Percentiles rank a stretch among this genome's conserved stretches.
These are phyloP conservation scores for Sarocladium oryzae DNA, from an alignment of 2,329 filamentous ascomycete species.

Conservation along the genomic window DNA sequence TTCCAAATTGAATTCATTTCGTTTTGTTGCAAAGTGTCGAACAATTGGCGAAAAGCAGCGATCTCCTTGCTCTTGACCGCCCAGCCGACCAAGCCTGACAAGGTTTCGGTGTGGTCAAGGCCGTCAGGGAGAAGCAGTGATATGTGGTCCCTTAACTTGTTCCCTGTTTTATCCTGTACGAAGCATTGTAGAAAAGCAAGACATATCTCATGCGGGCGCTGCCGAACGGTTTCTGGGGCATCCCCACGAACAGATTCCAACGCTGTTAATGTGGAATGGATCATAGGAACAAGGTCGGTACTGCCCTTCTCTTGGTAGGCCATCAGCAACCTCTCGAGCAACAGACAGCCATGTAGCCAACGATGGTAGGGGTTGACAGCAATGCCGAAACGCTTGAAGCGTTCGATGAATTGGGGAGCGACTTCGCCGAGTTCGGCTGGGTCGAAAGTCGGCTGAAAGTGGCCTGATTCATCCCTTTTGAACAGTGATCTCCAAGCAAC, in stretches of 20 bases:
- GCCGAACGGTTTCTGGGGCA: background rate
- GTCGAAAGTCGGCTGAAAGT: background rate
- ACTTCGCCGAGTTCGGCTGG: background rate
- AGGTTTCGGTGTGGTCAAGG: background rate
- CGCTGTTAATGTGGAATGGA: background rate
- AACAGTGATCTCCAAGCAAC: no score
- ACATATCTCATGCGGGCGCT: background rate
- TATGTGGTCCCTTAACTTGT: background rate
- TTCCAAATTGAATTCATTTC: background rate
- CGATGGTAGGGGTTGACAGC: background rate
- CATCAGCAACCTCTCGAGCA: background rate
- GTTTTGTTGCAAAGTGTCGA: background rate
- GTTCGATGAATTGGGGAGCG: background rate
- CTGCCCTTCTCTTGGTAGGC: background rate
- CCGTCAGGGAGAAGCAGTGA: background rate
- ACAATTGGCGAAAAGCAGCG: background rate
- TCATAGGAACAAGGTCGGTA: background rate
- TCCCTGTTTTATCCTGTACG: background rate
- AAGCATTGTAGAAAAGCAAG: background rate
- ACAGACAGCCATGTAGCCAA: background rate
- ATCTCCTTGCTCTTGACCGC: background rate
- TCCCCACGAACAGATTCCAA: background rate
- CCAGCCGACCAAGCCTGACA: background rate
- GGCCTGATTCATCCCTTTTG: background rate
- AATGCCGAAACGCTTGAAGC: background rate